Evolutionary conservation across 257 asterid genomes (phyloP).

Genomic region (Nicotiana paniculata): DNA sequence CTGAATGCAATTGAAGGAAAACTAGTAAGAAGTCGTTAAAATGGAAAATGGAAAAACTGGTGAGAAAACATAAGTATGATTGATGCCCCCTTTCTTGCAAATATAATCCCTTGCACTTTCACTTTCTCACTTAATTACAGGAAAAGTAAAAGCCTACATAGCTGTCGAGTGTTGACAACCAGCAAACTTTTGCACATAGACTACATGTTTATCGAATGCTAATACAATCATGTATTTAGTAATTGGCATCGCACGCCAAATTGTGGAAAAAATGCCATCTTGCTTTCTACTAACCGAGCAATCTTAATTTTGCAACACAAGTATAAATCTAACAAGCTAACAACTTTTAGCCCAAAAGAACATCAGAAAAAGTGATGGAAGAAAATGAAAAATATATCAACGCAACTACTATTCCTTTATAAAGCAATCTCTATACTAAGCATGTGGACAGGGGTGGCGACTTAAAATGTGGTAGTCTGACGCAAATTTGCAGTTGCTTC

Average conservation of each 20-base stretch:
- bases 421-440: background rate
- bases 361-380: background rate
- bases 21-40: background rate
- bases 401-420: conserved; percentile 3
- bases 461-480: conserved; percentile 20
- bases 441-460: background rate
- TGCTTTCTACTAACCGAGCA: background rate
- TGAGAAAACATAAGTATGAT: background rate
- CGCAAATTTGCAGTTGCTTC: conserved; percentile 54
- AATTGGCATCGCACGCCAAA: background rate
- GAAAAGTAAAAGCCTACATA: background rate
- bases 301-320: background rate
- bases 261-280: background rate
- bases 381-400: background rate
- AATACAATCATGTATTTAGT: background rate
- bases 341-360: conserved; percentile 1
- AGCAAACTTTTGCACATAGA: background rate
- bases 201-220: background rate
- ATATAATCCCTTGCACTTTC: background rate
- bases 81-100: background rate
- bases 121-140: background rate
- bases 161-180: background rate
- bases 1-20: background rate
- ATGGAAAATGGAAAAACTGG: background rate
- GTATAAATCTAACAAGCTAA: conserved; percentile 4